Base-by-base conservation (phyloP, 2,329 filamentous ascomycete species). In the Colletotrichum lupini region DNA sequence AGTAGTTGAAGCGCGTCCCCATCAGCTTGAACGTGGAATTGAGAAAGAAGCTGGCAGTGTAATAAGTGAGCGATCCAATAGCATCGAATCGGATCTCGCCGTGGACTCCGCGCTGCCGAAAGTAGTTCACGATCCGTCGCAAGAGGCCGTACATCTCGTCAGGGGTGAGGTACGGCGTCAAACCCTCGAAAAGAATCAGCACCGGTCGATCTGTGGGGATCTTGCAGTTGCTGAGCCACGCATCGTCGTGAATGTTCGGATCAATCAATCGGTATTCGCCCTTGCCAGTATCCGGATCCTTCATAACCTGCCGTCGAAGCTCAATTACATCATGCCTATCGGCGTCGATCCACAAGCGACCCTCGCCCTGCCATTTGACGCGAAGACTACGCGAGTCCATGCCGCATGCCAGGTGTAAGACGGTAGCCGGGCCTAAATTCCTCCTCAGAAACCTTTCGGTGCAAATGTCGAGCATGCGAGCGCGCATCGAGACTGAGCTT, bases 291-390 rank as follows among this genome's bases (percentile, higher is more conserved):
- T 73, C 67, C 3, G 71, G 71, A 2, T 60, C 71, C 26, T 80
- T 77, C 32, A 75, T 75, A 4, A 82, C 72, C 49, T 75, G 76
- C 8, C 68, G 66, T 6, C 82, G 80, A 49, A 83, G 75, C 5
- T 76, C 76, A n/a, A 81, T 74, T 11, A 82, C 81, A 19, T 82
- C 80, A 42, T 80, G 80, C 19, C 82, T 67, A 61, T 83, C 82
- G 28, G 81, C 72, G 46, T 83, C 81, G 67, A 83, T 77, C 82
- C 81, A 82, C 19, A 78, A 75, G 14, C 79, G 75, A 5, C 68
- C 66, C 3, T 49, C 60, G 59, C 75, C 72, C 24, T 74, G 76
- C 67, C 71, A 73, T 35, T 64, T 57, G 19, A 67, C 71, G 9
- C 57, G 81, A 42, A 14, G 80, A 74, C 68, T 78, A 32, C 81